Evolutionary conservation across 73 alveolate species (phyloP).

Genomic region (Durusdinium trenchii): DNA sequence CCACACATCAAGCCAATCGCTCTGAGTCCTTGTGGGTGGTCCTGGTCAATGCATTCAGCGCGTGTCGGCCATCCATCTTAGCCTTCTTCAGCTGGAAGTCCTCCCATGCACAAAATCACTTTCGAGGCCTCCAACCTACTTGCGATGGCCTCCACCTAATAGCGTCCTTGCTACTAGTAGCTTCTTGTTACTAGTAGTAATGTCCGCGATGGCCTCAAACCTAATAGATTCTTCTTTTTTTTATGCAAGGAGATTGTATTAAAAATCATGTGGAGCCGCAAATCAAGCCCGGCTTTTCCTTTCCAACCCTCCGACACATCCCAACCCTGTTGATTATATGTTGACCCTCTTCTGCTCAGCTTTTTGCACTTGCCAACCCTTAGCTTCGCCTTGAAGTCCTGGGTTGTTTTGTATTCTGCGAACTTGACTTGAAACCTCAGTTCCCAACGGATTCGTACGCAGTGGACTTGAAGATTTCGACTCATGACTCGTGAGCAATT

Average conservation of each 20-base stretch:
- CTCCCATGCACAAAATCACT: not conserved
- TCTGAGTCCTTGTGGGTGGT: slow-evolving; percentile 71
- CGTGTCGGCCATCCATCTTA: slow-evolving; percentile 84
- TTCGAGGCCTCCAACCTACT: not conserved
- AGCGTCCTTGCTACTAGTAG: too few relatives aligned
- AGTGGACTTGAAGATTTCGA: not conserved
- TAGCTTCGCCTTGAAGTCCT: slow-evolving; percentile 39
- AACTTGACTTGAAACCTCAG: slow-evolving; percentile 57
- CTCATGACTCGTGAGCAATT: not conserved
- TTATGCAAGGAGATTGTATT: too few relatives aligned
- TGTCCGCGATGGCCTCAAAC: not conserved
- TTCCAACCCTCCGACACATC: too few relatives aligned
- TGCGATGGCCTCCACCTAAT: too few relatives aligned
- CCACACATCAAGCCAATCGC: too few relatives aligned
- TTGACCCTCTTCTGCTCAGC: not conserved
- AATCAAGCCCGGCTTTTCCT: too few relatives aligned
- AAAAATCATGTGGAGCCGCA: too few relatives aligned
- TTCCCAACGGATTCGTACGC: not conserved
- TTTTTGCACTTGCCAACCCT: not conserved
- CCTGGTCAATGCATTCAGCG: slow-evolving; percentile 21
- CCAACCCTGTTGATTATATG: not conserved
- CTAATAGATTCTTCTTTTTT: not conserved
- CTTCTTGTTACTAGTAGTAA: too few relatives aligned
- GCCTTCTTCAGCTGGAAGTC: slow-evolving; percentile 77
- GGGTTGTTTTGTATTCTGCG: slow-evolving; percentile 65